Conservation (phyloP, 306 rosid species). For the Astragalus glycyphyllos region DNA sequence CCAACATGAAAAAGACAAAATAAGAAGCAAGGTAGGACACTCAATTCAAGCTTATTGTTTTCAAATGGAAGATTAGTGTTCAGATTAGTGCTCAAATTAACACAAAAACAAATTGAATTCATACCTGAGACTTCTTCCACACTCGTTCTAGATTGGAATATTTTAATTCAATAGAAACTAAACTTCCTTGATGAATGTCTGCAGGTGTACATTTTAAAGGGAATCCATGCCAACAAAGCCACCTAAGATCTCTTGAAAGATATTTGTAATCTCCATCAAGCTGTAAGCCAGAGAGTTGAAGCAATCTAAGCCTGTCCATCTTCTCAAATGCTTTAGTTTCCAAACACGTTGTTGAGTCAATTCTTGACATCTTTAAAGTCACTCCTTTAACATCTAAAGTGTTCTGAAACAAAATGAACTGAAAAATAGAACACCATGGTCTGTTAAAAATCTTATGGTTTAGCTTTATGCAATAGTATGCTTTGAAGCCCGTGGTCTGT, state of each 20-base stretch:
- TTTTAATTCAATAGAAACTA: too few relatives aligned
- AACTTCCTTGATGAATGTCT: not conserved
- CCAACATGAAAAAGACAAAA: too few relatives aligned
- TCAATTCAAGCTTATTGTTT: too few relatives aligned
- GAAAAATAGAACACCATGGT: not conserved
- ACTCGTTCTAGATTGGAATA: too few relatives aligned
- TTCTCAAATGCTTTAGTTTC: slow-evolving; percentile 28
- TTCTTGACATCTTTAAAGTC: not conserved
- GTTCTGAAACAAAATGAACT: not conserved
- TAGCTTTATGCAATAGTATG: not conserved
- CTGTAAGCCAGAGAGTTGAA: not conserved
- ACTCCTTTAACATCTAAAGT: slow-evolving; percentile 27
- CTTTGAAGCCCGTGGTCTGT: not conserved
- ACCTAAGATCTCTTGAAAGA: slow-evolving; percentile 29
- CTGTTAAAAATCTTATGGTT: too few relatives aligned
- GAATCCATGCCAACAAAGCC: slow-evolving; percentile 35
- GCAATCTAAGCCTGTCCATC: slow-evolving; percentile 31
- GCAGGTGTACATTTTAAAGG: slow-evolving; percentile 15
- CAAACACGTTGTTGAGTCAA: not conserved
- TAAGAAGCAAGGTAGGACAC: too few relatives aligned
- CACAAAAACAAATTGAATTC: too few relatives aligned
- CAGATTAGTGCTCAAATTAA: too few relatives aligned
- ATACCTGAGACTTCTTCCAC: too few relatives aligned
- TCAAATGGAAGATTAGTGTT: too few relatives aligned
- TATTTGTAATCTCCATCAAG: slow-evolving; percentile 33